Conservation (phyloP, 148 eudicot genomes). For the Fagopyrum tataricum region DNA sequence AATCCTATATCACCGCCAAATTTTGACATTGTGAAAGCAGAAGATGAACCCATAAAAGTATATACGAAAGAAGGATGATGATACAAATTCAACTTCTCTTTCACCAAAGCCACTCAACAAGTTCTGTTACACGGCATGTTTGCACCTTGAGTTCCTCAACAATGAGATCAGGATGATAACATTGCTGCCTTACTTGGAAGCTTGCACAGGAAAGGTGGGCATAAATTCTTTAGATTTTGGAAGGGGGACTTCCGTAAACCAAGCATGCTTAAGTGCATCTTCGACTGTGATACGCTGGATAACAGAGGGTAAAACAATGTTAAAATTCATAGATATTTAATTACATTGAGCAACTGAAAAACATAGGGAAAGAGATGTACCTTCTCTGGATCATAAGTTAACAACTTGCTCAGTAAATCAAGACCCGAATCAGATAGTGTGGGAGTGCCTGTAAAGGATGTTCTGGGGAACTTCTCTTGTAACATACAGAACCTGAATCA, state of each 20-base stretch:
- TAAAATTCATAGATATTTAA: not conserved
- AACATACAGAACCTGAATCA: slow-evolving; percentile 35
- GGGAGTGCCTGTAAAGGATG: slow-evolving; percentile 48
- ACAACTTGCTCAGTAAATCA: slow-evolving; percentile 52
- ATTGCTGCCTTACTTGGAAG: not conserved
- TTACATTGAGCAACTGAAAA: not conserved
- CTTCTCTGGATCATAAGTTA: slow-evolving; percentile 52
- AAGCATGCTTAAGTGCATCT: slow-evolving; percentile 49
- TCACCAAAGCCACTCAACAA: not conserved
- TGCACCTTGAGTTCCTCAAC: not conserved
- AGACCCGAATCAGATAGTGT: slow-evolving; percentile 49
- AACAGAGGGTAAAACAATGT: slow-evolving; percentile 1
- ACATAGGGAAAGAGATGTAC: slow-evolving; percentile 15
- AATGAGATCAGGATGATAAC: no score
- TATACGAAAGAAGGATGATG: not conserved
- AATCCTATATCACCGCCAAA: slow-evolving; percentile 3
- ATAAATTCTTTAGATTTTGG: slow-evolving; percentile 33
- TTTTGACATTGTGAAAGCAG: slow-evolving; percentile 5
- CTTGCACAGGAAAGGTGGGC: slow-evolving; percentile 27
- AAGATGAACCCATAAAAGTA: slow-evolving; percentile 1
- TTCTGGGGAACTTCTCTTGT: slow-evolving; percentile 48
- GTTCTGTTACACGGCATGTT: not conserved
- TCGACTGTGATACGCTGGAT: slow-evolving; percentile 52
- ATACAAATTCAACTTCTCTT: not conserved
- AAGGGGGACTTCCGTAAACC: slow-evolving; percentile 51